Evolutionary conservation across 768 basidiomycete genomes (phyloP).

Genomic region (Pleurotus tuoliensis): DNA sequence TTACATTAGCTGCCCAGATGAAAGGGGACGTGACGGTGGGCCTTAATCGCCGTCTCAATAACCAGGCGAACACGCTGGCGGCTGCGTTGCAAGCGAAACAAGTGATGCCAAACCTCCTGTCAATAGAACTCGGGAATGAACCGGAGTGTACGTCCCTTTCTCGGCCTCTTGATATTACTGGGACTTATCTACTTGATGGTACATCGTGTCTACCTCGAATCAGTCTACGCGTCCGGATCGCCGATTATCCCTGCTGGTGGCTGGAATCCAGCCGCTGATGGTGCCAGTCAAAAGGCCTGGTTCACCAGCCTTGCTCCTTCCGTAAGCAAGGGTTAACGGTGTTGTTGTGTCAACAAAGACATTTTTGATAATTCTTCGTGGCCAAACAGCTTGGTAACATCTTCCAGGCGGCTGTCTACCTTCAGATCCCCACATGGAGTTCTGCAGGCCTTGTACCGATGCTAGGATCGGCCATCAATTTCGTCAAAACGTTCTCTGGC

Average conservation of each 20-base stretch:
- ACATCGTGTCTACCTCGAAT: background rate
- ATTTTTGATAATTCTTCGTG: background rate
- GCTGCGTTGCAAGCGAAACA: constrained; percentile 27
- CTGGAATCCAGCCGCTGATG: constrained; percentile 30
- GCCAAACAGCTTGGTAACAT: constrained; percentile 26
- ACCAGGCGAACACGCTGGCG: constrained; percentile 26
- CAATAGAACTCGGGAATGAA: constrained; percentile 35
- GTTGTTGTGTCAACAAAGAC: background rate
- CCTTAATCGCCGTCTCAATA: constrained; percentile 33
- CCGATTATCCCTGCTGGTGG: constrained; percentile 26
- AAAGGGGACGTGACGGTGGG: constrained; percentile 31
- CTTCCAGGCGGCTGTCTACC: constrained; percentile 32
- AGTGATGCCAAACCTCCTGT: constrained; percentile 27
- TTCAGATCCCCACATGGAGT: constrained; percentile 21
- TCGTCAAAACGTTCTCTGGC: constrained; percentile 27
- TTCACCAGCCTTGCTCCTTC: constrained; percentile 23
- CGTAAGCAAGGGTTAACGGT: constrained; percentile 14
- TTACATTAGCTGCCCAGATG: constrained; percentile 26
- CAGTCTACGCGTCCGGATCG: constrained; percentile 27
- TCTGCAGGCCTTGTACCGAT: constrained; percentile 24
- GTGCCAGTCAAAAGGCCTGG: constrained; percentile 27
- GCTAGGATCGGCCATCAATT: constrained; percentile 21
- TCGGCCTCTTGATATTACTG: background rate
- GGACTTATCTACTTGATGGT: background rate
- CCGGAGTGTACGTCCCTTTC: constrained; percentile 26